These are phyloP conservation scores for Mycothermus thermophilus DNA, from an alignment of 495 filamentous ascomycete species.

Conservation along the genomic window DNA sequence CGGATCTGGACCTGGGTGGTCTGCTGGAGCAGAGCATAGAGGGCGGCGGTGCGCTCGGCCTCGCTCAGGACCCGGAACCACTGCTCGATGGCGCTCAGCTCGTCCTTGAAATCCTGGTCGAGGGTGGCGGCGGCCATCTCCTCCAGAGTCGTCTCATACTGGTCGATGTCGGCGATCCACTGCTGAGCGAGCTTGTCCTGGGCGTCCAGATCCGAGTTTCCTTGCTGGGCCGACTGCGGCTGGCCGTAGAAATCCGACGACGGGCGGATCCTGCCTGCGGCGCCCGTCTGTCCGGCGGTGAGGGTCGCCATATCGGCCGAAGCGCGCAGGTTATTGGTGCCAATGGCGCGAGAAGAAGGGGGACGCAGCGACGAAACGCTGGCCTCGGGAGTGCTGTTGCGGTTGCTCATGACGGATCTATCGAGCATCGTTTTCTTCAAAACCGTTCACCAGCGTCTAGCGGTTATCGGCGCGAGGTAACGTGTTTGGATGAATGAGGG, in stretches of 20 bases:
- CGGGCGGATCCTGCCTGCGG: slow-evolving; percentile 74
- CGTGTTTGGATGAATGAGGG: slow-evolving; percentile 5
- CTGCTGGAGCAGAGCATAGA: slow-evolving; percentile 93
- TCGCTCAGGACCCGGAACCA: slow-evolving; percentile 98
- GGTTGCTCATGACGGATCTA: slow-evolving; percentile 71
- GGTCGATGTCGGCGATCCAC: slow-evolving; percentile 97
- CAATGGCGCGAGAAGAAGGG: slow-evolving; percentile 69
- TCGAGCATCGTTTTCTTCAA: slow-evolving; percentile 30
- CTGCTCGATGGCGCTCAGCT: slow-evolving; percentile 95
- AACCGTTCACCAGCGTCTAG: slow-evolving; percentile 3
- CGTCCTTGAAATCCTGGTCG: slow-evolving; percentile 99
- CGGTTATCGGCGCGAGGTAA: slow-evolving; percentile 9
- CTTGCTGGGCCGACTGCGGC: slow-evolving; percentile 48
- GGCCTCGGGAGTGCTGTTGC: slow-evolving; percentile 94
- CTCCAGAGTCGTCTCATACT: slow-evolving; percentile 92
- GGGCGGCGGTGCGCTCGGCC: slow-evolving; percentile 84
- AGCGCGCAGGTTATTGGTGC: slow-evolving; percentile 69
- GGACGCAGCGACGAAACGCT: slow-evolving; percentile 77
- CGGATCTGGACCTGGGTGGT: slow-evolving; percentile 97
- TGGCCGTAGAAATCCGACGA: slow-evolving; percentile 90
- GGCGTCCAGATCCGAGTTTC: slow-evolving; percentile 52
- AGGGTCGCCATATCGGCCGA: slow-evolving; percentile 95
- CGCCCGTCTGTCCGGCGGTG: slow-evolving; percentile 54
- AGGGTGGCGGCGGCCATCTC: slow-evolving; percentile 97
- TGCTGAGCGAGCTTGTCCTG: slow-evolving; percentile 91